Evolutionary conservation across 2,329 filamentous ascomycete genomes (phyloP).

Genomic region (Cladophialophora exuberans): DNA sequence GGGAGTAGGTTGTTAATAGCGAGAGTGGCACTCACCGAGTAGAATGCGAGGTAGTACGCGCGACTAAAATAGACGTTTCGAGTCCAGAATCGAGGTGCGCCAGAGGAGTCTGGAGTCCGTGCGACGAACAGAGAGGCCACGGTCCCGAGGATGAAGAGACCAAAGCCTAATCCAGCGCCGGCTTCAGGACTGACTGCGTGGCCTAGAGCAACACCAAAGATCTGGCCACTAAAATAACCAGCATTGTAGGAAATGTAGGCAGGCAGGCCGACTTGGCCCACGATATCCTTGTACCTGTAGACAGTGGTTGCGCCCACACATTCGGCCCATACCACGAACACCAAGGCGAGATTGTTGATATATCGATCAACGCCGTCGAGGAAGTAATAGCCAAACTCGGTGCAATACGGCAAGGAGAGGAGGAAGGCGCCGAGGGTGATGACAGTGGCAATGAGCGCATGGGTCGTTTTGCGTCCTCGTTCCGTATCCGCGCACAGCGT

Average conservation of each 20-base stretch:
- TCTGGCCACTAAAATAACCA: slow-evolving; percentile 58
- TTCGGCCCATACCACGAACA: slow-evolving; percentile 60
- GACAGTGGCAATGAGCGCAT: slow-evolving; percentile 54
- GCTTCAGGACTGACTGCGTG: slow-evolving; percentile 50
- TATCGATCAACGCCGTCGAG: slow-evolving; percentile 57
- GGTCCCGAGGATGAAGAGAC: slow-evolving; percentile 52
- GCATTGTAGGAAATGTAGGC: slow-evolving; percentile 56
- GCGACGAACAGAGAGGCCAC: slow-evolving; percentile 47
- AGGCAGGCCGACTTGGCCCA: slow-evolving; percentile 52
- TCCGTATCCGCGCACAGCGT: slow-evolving; percentile 57
- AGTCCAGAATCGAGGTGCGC: slow-evolving; percentile 49
- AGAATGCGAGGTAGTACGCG: slow-evolving; percentile 60
- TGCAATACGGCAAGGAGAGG: slow-evolving; percentile 60
- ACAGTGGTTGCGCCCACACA: slow-evolving; percentile 55
- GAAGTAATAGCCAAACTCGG: slow-evolving; percentile 58
- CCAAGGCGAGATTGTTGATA: slow-evolving; percentile 58
- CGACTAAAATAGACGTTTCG: slow-evolving; percentile 43
- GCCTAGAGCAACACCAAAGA: slow-evolving; percentile 56
- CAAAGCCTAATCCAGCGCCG: slow-evolving; percentile 57
- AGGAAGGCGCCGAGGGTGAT: slow-evolving; percentile 57
- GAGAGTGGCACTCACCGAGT: slow-evolving; percentile 52
- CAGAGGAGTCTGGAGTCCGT: slow-evolving; percentile 47
- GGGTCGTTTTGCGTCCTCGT: slow-evolving; percentile 49
- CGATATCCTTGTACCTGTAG: slow-evolving; percentile 60
- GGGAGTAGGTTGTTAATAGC: no score